Base-by-base conservation (phyloP, 2,329 filamentous ascomycete genomes). In the Sporothrix schenckii region DNA sequence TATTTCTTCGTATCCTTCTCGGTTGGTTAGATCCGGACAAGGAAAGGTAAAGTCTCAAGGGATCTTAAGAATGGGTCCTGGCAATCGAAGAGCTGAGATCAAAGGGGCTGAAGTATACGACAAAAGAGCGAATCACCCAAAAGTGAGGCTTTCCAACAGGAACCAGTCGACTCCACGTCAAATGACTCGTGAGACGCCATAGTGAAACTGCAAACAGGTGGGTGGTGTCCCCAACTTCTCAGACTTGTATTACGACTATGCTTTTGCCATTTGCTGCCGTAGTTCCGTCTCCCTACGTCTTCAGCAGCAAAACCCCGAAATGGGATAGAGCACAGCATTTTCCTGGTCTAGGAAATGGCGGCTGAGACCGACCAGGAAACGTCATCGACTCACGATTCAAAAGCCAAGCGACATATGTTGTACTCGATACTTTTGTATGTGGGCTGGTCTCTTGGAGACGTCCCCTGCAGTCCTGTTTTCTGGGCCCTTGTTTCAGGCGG, bases 401-500 rank as follows among this genome's bases (percentile, higher is more conserved):
- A 5, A 9, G 47, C 47, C 13, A 19, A 49, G 44, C 44, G 44
- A 3, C 19, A 3, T 47, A 16, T 11, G 41, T 13, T 2, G 41
- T 47, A 47, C 44, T 19, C 44, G 44, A 10, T 10, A n/a, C n/a
- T n/a, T n/a, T n/a, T n/a, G n/a, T n/a, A n/a, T 50, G 4, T 50
- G 49, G 19, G 19, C 19, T 9, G 6, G 49, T n/a, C 19, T 2
- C 47, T 50, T n/a, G 47, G 47, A 19, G 19, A 44, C 13, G 53
- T 58, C 58, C 21, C 60, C 19, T 30, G 16, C 2, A 11, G 50
- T 54, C 14, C 41, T 24, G 34, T 6, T 30, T 19, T 41, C 21
- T 44, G 27, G 67, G 67, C 14, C 30, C 66, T 34, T 68, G 66
- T 69, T 69, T 69, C 67, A 69, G 67, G n/a, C 54, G 27, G 24